Conservation (phyloP, 2,329 filamentous ascomycete genomes). For the Fusarium decemcellulare region DNA sequence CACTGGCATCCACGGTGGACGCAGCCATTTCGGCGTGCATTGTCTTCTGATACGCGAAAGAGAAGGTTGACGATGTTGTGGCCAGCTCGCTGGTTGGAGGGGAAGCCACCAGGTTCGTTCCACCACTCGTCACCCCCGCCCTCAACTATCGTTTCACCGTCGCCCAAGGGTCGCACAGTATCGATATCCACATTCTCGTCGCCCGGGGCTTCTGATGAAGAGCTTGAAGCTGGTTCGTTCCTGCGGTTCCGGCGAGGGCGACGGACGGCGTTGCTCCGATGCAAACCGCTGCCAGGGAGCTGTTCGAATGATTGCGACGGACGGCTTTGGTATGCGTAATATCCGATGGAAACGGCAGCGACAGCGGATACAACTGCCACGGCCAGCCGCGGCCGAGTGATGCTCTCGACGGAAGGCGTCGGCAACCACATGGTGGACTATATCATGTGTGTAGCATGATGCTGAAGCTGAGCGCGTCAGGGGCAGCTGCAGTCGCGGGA, state of each 20-base stretch:
- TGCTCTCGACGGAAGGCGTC: slow-evolving; percentile 66
- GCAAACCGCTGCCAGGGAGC: slow-evolving; percentile 60
- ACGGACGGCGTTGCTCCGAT: slow-evolving; percentile 78
- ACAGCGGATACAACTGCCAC: slow-evolving; percentile 69
- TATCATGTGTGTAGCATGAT: slow-evolving; percentile 52
- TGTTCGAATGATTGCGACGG: slow-evolving; percentile 42
- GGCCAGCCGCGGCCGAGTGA: slow-evolving; percentile 68
- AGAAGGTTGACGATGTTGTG: slow-evolving; percentile 89
- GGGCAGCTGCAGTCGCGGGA: slow-evolving; percentile 8
- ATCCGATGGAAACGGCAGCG: slow-evolving; percentile 70
- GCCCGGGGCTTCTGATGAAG: slow-evolving; percentile 56
- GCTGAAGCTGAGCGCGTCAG: slow-evolving; percentile 32
- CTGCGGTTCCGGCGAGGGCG: slow-evolving; percentile 58
- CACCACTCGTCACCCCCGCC: slow-evolving; percentile 66
- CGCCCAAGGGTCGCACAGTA: slow-evolving; percentile 47
- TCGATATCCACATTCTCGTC: slow-evolving; percentile 62
- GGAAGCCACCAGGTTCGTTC: slow-evolving; percentile 59
- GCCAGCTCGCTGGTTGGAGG: slow-evolving; percentile 67
- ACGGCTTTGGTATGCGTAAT: slow-evolving; percentile 66
- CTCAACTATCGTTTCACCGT: slow-evolving; percentile 58
- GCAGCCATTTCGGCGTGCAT: slow-evolving; percentile 88
- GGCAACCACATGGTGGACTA: slow-evolving; percentile 61
- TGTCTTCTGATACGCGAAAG: slow-evolving; percentile 94
- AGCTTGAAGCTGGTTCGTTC: slow-evolving; percentile 58
- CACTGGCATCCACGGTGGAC: slow-evolving; percentile 94